Base-by-base conservation (phyloP, 352 stramenopile species). In the Pythium oligandrum region DNA sequence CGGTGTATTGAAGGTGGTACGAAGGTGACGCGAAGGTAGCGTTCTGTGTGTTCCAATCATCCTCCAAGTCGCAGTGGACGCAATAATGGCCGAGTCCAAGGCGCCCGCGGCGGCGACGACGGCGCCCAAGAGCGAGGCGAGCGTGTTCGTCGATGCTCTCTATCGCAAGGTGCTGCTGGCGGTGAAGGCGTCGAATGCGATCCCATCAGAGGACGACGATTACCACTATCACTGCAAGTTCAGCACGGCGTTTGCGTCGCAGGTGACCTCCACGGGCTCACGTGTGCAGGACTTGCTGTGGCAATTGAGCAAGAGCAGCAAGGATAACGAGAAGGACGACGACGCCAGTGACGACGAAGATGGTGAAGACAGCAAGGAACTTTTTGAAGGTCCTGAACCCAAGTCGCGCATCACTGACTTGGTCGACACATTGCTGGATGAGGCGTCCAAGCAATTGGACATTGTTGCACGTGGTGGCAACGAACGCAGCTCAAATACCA, bases 141-240 rank as follows among this genome's bases (percentile, higher is more conserved):
- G 50, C 45, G 64, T 63, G 42, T 88, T 84, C 55, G 73, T 88
- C 32, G 62, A 79, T 51, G 61, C 73, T 17, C 62, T 90, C 56
- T 90, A 90, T 57, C 79, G 77, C 55, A 88, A 86, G 50, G 79
- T 90, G 55, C 53, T 90, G 52, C 70, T 86, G 31, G 70, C 71
- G 5, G 84, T 94, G 17, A 94, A 94, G 66, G 84, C 81, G 6
- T 90, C 84, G 40, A 94, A 94, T 62, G 77, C 50, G 0, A 67
- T 94, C 26, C 72, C 76, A 26, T 88, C 64, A 6, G 82, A 91
- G 50, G 80, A 94, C 52, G 84, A 94, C 53, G 84, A 87, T 34
- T 94, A 86, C 55, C 75, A 94, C 61, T 94, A 78, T 64, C 80
- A 94, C 61, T 62, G 59, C 57, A 78, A 89, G 57, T 92, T 92